These are phyloP conservation scores for Peribolospora kevripleyi DNA, from an alignment of 768 basidiomycete species.

Conservation along the genomic window DNA sequence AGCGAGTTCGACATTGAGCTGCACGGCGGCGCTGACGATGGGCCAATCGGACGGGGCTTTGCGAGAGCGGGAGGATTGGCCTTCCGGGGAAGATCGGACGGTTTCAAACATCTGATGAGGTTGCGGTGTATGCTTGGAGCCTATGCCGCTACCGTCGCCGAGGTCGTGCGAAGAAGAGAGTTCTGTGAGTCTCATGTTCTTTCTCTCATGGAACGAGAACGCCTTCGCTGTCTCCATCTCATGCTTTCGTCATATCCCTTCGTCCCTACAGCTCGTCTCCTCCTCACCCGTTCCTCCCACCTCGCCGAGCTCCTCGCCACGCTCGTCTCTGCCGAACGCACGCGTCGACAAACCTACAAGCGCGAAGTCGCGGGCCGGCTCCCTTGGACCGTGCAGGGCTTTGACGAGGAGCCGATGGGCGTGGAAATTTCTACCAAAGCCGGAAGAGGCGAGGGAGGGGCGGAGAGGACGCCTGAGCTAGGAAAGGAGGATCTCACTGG, in stretches of 20 bases:
- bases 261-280: slow-evolving; percentile 25
- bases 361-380: slow-evolving; percentile 61
- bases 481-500: too few species aligned
- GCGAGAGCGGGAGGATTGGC: too few species aligned
- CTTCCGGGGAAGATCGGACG: slow-evolving; percentile 24
- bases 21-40: neutral
- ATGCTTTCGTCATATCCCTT: neutral
- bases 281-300: slow-evolving; percentile 52
- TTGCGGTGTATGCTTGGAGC: slow-evolving; percentile 75
- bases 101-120: slow-evolving; percentile 73
- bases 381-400: slow-evolving; percentile 57
- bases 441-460: slow-evolving; percentile 33
- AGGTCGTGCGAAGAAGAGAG: slow-evolving; percentile 72
- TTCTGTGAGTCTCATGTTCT: slow-evolving; percentile 33
- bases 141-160: slow-evolving; percentile 71
- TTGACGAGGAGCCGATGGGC: slow-evolving; percentile 26
- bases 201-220: neutral
- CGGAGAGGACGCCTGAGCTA: slow-evolving; percentile 14
- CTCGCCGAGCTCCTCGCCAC: slow-evolving; percentile 72
- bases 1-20: slow-evolving; percentile 31
- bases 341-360: slow-evolving; percentile 61
- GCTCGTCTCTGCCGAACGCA: slow-evolving; percentile 51
- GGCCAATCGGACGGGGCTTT: too few species aligned
- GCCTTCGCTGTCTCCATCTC: neutral
- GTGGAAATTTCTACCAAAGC: slow-evolving; percentile 28